A percentile compares a stretch with the other conserved stretches of the same genome.
phyloP scores from a whole-genome alignment of 2,329 filamentous ascomycete genomes.

The Cercospora sojina region DNA sequence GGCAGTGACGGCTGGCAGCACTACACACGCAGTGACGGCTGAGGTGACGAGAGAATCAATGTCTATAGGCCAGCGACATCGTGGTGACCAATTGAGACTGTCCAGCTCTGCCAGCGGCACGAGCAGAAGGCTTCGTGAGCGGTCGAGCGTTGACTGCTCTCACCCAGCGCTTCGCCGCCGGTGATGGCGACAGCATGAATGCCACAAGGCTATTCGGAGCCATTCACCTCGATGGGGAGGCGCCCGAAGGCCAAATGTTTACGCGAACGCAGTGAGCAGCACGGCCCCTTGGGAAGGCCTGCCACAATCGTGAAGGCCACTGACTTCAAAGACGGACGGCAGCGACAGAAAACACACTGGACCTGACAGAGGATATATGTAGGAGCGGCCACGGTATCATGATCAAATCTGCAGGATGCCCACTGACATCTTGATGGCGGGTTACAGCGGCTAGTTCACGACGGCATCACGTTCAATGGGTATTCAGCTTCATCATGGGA shows the following conservation, averaged over 20 bases:
- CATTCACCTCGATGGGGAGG: too few relatives aligned
- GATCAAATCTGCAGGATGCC: too few relatives aligned
- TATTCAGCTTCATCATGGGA: neutral
- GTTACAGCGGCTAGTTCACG: too few relatives aligned
- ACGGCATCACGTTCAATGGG: neutral
- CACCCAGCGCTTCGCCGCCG: neutral
- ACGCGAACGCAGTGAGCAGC: neutral
- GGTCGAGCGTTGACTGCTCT: neutral
- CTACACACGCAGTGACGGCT: neutral
- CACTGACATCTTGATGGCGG: too few relatives aligned
- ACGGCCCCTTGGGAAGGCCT: neutral
- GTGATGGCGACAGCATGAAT: neutral
- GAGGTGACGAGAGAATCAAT: neutral
- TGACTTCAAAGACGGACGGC: neutral
- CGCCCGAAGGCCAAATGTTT: too few relatives aligned
- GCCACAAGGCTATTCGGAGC: too few relatives aligned
- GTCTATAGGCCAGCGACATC: neutral
- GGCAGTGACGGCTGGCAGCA: neutral
- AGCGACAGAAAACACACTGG: too few relatives aligned
- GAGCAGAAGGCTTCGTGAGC: neutral
- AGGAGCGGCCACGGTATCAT: too few relatives aligned
- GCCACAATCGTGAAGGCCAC: neutral
- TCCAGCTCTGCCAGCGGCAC: neutral
- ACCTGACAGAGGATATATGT: neutral
- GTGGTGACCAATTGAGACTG: neutral